phyloP scores from a whole-genome alignment of 2,329 filamentous ascomycete genomes.

The Tolypocladium inflatum region DNA sequence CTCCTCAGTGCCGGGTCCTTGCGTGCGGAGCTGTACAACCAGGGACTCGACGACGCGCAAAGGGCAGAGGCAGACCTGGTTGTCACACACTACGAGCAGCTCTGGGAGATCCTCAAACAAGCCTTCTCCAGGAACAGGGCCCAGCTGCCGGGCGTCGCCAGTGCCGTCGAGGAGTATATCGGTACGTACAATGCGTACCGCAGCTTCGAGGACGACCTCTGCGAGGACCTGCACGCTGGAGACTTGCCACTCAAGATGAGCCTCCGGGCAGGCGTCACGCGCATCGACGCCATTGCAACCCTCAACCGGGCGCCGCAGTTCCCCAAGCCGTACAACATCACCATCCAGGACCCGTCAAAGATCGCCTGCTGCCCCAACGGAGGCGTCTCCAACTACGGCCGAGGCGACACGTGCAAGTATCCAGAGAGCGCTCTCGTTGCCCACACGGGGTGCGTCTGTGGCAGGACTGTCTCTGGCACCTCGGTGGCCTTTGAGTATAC shows the following conservation, averaged over 20 bases:
- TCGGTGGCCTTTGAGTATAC: slow-evolving; percentile 21
- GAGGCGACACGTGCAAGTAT: slow-evolving; percentile 17
- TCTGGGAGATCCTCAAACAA: slow-evolving; percentile 20
- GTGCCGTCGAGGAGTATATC: slow-evolving; percentile 21
- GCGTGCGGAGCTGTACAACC: slow-evolving; percentile 14
- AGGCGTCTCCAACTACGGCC: slow-evolving; percentile 10
- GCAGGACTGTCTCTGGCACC: slow-evolving; percentile 13
- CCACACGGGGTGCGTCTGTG: slow-evolving; percentile 24
- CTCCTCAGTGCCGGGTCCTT: slow-evolving; percentile 16
- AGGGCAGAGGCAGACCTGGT: slow-evolving; percentile 14
- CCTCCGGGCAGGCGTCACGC: slow-evolving; percentile 19
- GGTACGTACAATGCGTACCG: slow-evolving; percentile 18
- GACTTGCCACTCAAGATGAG: slow-evolving; percentile 22
- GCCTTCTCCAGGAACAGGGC: slow-evolving; percentile 16
- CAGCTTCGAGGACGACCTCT: slow-evolving; percentile 22
- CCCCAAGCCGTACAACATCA: slow-evolving; percentile 18
- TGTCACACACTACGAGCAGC: slow-evolving; percentile 16
- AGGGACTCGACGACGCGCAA: slow-evolving; percentile 10
- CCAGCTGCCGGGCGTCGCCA: slow-evolving; percentile 5
- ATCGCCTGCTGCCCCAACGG: slow-evolving; percentile 23
- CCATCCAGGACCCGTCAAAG: slow-evolving; percentile 21
- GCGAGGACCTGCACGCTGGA: slow-evolving; percentile 20
- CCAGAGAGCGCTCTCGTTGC: slow-evolving; percentile 18
- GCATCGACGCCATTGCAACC: slow-evolving; percentile 16
- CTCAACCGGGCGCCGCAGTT: slow-evolving; percentile 18